Evolutionary conservation across 2,329 filamentous ascomycete genomes (phyloP).

Genomic region (Cordyceps tenuipes): DNA sequence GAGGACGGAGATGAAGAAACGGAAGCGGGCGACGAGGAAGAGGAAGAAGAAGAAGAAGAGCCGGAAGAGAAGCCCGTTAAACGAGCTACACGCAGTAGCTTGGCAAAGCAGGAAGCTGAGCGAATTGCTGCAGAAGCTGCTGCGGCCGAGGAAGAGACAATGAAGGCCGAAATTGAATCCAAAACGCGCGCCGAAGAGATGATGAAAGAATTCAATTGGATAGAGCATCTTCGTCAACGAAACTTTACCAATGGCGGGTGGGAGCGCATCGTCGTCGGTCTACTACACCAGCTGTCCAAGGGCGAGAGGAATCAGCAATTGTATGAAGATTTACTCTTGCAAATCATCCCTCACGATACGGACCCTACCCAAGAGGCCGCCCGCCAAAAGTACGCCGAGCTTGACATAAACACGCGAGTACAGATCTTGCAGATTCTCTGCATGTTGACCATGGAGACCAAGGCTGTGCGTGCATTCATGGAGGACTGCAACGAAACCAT

Average conservation of each 20-base stretch:
- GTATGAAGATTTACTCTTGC: conserved; percentile 71
- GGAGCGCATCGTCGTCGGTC: conserved; percentile 80
- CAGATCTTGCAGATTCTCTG: conserved; percentile 77
- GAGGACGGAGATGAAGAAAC: conserved; percentile 54
- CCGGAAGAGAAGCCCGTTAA: conserved; percentile 58
- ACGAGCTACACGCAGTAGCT: conserved; percentile 75
- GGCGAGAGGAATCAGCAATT: conserved; percentile 58
- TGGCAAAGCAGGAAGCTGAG: conserved; percentile 73
- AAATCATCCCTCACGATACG: conserved; percentile 70
- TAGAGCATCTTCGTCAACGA: conserved; percentile 71
- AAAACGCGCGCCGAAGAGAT: conserved; percentile 69
- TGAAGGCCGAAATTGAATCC: conserved; percentile 39
- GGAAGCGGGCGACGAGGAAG: conserved; percentile 49
- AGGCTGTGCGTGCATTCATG: conserved; percentile 78
- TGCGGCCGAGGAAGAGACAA: conserved; percentile 42
- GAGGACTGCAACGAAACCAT: conserved; percentile 89
- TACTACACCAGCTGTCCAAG: conserved; percentile 77
- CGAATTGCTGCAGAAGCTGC: conserved; percentile 53
- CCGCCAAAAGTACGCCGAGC: conserved; percentile 58
- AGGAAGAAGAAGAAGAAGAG: conserved; percentile 52
- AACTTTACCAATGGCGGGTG: conserved; percentile 85
- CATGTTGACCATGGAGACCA: conserved; percentile 78
- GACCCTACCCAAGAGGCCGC: conserved; percentile 72
- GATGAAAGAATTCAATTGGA: conserved; percentile 69
- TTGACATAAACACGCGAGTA: conserved; percentile 78